Evolutionary conservation across 352 stramenopile genomes (phyloP).

Genomic region (Elongisporangium anandrum): DNA sequence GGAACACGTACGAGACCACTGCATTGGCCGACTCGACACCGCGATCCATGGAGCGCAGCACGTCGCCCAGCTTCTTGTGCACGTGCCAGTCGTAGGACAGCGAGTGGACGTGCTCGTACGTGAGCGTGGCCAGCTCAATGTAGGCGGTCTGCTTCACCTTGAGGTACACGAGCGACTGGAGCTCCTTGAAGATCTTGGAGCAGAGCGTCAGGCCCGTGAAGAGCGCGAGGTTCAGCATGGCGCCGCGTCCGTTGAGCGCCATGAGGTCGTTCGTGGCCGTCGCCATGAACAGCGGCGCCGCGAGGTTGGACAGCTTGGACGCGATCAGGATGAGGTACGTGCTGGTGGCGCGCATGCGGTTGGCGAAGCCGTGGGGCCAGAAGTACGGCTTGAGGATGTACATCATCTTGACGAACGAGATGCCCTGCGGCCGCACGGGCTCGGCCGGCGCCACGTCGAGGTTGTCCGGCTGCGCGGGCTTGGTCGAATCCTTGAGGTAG

Average conservation of each 20-base stretch:
- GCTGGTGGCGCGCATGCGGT: slow-evolving; percentile 78
- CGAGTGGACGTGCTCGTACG: slow-evolving; percentile 95
- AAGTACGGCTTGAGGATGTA: slow-evolving; percentile 88
- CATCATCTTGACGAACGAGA: slow-evolving; percentile 80
- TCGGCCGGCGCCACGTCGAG: slow-evolving; percentile 17
- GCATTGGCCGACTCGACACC: slow-evolving; percentile 91
- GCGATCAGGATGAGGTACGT: slow-evolving; percentile 93
- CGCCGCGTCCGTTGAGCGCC: slow-evolving; percentile 35
- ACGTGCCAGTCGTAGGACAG: slow-evolving; percentile 98
- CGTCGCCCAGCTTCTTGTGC: slow-evolving; percentile 96
- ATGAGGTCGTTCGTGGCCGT: slow-evolving; percentile 90
- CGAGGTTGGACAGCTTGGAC: slow-evolving; percentile 92
- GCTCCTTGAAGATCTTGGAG: slow-evolving; percentile 92
- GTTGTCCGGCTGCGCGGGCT: slow-evolving; percentile 24
- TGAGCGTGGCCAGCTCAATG: slow-evolving; percentile 94
- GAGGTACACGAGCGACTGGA: slow-evolving; percentile 93
- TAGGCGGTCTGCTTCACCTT: slow-evolving; percentile 97
- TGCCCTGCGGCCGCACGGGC: slow-evolving; percentile 33
- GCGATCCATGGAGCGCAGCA: slow-evolving; percentile 93
- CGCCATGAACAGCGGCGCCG: slow-evolving; percentile 92
- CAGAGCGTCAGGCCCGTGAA: slow-evolving; percentile 86
- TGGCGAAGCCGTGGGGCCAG: slow-evolving; percentile 66
- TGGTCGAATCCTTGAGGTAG: slow-evolving; percentile 57
- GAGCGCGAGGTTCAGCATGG: slow-evolving; percentile 56
- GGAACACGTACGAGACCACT: slow-evolving; percentile 97